phyloP scores from a whole-genome alignment of 2,329 filamentous ascomycete genomes.

The Orbilia blumenaviensis region DNA sequence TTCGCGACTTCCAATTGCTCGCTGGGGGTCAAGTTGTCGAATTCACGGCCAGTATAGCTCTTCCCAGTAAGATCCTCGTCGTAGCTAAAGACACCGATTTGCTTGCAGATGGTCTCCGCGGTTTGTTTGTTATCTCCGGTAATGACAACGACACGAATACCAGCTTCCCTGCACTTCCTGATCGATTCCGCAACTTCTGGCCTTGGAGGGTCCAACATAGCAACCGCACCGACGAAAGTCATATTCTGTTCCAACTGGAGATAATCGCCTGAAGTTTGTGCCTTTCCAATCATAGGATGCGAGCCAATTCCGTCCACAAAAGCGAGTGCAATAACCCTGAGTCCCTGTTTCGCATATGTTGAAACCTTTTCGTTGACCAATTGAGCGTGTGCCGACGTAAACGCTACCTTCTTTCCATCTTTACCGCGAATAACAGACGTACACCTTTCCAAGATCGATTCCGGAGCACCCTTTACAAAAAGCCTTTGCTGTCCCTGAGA shows the following conservation, averaged over 20 bases:
- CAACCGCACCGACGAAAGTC: conserved; percentile 90
- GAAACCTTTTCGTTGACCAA: conserved; percentile 81
- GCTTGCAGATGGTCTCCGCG: conserved; percentile 94
- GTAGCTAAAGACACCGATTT: conserved; percentile 89
- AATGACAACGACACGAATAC: conserved; percentile 96
- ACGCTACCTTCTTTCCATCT: conserved; percentile 77
- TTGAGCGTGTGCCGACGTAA: conserved; percentile 74
- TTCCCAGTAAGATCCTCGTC: conserved; percentile 86
- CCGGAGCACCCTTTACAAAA: conserved; percentile 94
- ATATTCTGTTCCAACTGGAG: conserved; percentile 88
- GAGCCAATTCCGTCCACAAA: conserved; percentile 78
- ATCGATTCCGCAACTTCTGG: conserved; percentile 89
- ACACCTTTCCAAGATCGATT: conserved; percentile 92
- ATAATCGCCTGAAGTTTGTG: conserved; percentile 86
- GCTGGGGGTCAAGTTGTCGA: conserved; percentile 80
- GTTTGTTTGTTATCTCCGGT: conserved; percentile 98
- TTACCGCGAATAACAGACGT: conserved; percentile 80
- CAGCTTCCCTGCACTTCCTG: conserved; percentile 86
- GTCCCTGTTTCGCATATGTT: conserved; percentile 88
- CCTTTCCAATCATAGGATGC: conserved; percentile 75
- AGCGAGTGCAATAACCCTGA: conserved; percentile 93
- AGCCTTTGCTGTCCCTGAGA: conserved; percentile 73
- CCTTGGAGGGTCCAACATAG: conserved; percentile 95
- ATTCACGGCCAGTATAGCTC: conserved; percentile 94
- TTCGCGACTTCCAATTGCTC: conserved; percentile 87